A percentile compares a stretch with the other conserved stretches of the same genome.
Conservation (phyloP, 306 rosid genomes). For the Quercus dentata region DNA sequence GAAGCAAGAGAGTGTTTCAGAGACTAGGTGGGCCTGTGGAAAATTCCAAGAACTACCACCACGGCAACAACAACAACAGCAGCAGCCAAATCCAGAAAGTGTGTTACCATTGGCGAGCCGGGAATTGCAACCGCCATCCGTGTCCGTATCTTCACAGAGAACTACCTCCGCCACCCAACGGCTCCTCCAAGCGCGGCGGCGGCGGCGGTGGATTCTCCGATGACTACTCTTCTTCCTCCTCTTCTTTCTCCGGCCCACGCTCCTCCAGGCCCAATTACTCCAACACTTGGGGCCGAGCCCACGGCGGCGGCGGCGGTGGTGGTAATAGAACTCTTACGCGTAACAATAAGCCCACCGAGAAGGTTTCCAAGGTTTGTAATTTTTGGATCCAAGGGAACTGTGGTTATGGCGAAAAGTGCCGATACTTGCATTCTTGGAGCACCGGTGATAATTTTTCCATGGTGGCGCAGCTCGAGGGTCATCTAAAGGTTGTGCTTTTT, state of each 20-base stretch:
- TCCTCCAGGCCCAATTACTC: slow-evolving; percentile 47
- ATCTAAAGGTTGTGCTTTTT: slow-evolving; percentile 51
- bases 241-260: slow-evolving; percentile 47
- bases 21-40: slow-evolving; percentile 55
- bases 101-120: slow-evolving; percentile 92
- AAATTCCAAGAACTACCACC: too few relatives aligned
- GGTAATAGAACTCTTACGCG: too few relatives aligned
- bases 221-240: slow-evolving; percentile 30
- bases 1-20: slow-evolving; percentile 71
- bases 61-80: slow-evolving; percentile 17
- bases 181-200: slow-evolving; percentile 60
- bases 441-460: slow-evolving; percentile 75
- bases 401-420: slow-evolving; percentile 70
- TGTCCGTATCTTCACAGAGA: slow-evolving; percentile 77
- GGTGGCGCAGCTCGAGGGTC: slow-evolving; percentile 88
- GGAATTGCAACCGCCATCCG: slow-evolving; percentile 80
- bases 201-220: slow-evolving; percentile 35
- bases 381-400: slow-evolving; percentile 84
- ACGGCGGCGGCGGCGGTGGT: slow-evolving; percentile 16
- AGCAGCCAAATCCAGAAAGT: slow-evolving; percentile 70
- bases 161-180: slow-evolving; percentile 46
- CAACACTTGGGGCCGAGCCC: slow-evolving; percentile 59
- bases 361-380: slow-evolving; percentile 40
- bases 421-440: slow-evolving; percentile 81
- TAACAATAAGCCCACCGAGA: slow-evolving; percentile 53